A percentile compares a stretch with the other conserved stretches of the same genome.
Conservation (phyloP, 2,329 filamentous ascomycete species). For the Calonectria pteridis region DNA sequence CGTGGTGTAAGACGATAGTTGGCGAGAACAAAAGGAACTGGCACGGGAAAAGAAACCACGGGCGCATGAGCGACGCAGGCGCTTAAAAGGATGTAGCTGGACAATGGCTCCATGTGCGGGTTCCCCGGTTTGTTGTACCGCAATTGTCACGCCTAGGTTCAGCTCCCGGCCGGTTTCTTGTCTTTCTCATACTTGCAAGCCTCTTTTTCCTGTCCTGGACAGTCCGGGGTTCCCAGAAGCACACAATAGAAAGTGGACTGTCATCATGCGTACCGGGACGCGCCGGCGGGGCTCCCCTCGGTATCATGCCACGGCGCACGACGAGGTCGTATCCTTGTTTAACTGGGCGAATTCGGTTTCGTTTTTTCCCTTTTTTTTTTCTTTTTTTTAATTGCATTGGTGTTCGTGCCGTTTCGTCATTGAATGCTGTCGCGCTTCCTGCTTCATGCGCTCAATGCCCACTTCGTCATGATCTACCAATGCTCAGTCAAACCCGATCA, state of each 20-base stretch:
- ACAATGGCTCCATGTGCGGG: slow-evolving; percentile 6
- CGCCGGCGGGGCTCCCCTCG: slow-evolving; percentile 37
- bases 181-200: slow-evolving; percentile 4
- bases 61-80: slow-evolving; percentile 43
- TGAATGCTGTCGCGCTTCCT: neutral
- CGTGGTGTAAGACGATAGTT: neutral
- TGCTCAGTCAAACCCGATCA: neutral
- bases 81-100: slow-evolving; percentile 30
- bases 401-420: slow-evolving; percentile 7
- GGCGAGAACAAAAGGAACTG: slow-evolving; percentile 2
- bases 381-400: neutral
- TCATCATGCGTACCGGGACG: slow-evolving; percentile 42
- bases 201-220: neutral
- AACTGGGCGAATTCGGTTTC: slow-evolving; percentile 10
- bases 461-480: slow-evolving; percentile 10
- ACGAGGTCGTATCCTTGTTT: slow-evolving; percentile 24
- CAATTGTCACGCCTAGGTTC: slow-evolving; percentile 2
- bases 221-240: slow-evolving; percentile 22
- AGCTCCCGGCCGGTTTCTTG: slow-evolving; percentile 7
- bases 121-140: slow-evolving; percentile 22
- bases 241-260: slow-evolving; percentile 42
- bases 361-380: neutral
- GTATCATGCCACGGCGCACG: slow-evolving; percentile 44
- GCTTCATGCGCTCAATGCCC: slow-evolving; percentile 7
- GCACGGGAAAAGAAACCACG: slow-evolving; percentile 4